Base-by-base conservation (phyloP, 176 grass and related monocot genomes). In the Triticum turgidum region DNA sequence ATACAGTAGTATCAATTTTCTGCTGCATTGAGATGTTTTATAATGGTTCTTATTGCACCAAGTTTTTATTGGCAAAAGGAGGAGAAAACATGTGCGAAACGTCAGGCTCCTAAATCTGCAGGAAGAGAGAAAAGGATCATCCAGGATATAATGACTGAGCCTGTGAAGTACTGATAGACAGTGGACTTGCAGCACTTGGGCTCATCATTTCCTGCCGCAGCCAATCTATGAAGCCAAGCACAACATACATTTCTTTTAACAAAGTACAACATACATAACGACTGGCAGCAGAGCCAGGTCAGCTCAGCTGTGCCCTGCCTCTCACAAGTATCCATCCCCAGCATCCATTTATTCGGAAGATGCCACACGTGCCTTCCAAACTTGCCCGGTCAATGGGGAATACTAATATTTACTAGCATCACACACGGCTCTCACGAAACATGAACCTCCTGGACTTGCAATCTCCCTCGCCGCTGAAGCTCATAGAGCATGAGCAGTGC, bases 401-500 rank as follows among this genome's bases (percentile, higher is more conserved):
- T 29, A 30, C n/a, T 67, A 85, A 44, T 61, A 39, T 24, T 54
- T 6, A 7, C 17, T 17, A 30, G 12, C 6, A 22, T 39, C 47
- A 41, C 75, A 71, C 20, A 18, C 65, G 45, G 2, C 68, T 72
- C 61, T 69, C 27, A 1, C 8, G 20, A n/a, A 25, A 63, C 44
- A 89, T 0, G 70, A 10, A 81, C 79, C 92, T 89, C 89, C 64
- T 87, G 71, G 33, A 99, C 81, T 37, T 44, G 82, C 62, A 93
- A 89, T 74, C 71, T 85, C 25, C 87, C 77, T 80, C 18, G 90
- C 73, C 25, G 88, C 44, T 94, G 81, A 37, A 99, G 94, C 85
- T 99, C 92, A 33, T 96, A 92, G 58, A 96, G 92, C 88, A 96
- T 73, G 61, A 82, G 47, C 71, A 99, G 39, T 38, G 97, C 91